Evolutionary conservation across 2,329 filamentous ascomycete genomes (phyloP).

Genomic region (Coniochaeta pulveracea): DNA sequence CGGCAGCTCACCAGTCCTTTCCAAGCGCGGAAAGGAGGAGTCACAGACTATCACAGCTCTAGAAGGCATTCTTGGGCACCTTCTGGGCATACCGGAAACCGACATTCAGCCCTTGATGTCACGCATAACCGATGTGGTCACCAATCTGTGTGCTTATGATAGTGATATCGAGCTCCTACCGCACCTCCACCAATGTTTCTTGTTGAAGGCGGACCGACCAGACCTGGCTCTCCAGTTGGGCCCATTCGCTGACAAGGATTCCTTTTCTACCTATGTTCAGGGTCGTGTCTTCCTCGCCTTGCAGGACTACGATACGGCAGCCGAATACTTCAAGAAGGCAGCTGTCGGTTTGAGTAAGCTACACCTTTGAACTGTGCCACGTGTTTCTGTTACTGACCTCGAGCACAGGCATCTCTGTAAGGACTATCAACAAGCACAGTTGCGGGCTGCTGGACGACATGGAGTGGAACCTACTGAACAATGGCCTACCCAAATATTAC

Average conservation of each 20-base stretch:
- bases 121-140: slow-evolving; percentile 55
- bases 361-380: background rate
- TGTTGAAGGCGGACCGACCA: slow-evolving; percentile 46
- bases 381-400: slow-evolving; percentile 14
- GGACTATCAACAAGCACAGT: slow-evolving; percentile 41
- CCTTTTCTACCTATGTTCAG: slow-evolving; percentile 70
- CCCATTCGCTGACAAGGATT: slow-evolving; percentile 42
- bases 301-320: slow-evolving; percentile 62
- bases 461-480: slow-evolving; percentile 58
- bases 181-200: slow-evolving; percentile 48
- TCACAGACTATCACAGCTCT: slow-evolving; percentile 42
- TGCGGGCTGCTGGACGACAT: slow-evolving; percentile 62
- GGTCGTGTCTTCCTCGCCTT: slow-evolving; percentile 66
- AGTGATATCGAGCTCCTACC: slow-evolving; percentile 55
- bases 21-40: slow-evolving; percentile 32
- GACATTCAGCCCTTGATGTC: slow-evolving; percentile 40
- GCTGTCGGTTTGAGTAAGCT: slow-evolving; percentile 70
- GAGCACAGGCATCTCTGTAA: slow-evolving; percentile 30
- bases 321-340: slow-evolving; percentile 69
- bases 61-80: slow-evolving; percentile 48
- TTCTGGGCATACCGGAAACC: slow-evolving; percentile 52
- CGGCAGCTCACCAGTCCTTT: slow-evolving; percentile 14
- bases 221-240: slow-evolving; percentile 48
- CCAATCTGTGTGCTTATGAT: slow-evolving; percentile 51
- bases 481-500: slow-evolving; percentile 74